Base-by-base conservation (phyloP, 495 filamentous ascomycete genomes). In the Aspergillus conjunctus region DNA sequence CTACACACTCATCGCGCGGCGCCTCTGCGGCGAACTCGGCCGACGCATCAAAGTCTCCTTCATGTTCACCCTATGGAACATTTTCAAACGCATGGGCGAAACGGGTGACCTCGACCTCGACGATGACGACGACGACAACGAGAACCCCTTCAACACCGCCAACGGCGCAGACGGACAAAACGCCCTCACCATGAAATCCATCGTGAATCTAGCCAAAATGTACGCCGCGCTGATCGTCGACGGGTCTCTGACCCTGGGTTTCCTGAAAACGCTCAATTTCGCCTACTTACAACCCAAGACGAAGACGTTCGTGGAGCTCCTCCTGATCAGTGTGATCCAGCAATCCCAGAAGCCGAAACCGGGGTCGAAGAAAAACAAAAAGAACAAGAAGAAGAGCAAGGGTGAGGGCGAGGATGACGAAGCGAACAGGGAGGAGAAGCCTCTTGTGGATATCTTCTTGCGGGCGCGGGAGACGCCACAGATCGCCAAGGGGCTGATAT, bases 181-280 rank as follows among this genome's bases (percentile, higher is more conserved):
- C 30, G 68, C 68, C 18, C 66, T 84, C 45, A 70, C 71, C 14
- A 81, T 87, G 67, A 86, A 89, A 64, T 80, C 83, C 32, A 77
- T 96, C n/a, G 90, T 94, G 60, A 97, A 97, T 66, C 77, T 93
- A n/a, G 92, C 91, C 17, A 91, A 89, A 73, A 80, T 96, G 81
- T 97, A 86, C 70, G 93, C 88, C 8, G 78, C 77, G 20, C 76
- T 98, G 4, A 83, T 97, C 51, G 84, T 83, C 0, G 86, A 86
- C 37, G 84, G 85, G 4, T 81, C 75, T 1, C 71, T 97, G 20
- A 78, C 77, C 5, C 70, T 98, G 14, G 75, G 77, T 0, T 78
- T 89, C 32, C 71, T 97, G 44, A 96, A 88, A 73, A 87, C 83
- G 34, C 85, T 96, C 44, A 92, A 93, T 62, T 83, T 93, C 45